Evolutionary conservation across 1,284 basidiomycete genomes (phyloP).

Genomic region (Kwoniella shivajii): DNA sequence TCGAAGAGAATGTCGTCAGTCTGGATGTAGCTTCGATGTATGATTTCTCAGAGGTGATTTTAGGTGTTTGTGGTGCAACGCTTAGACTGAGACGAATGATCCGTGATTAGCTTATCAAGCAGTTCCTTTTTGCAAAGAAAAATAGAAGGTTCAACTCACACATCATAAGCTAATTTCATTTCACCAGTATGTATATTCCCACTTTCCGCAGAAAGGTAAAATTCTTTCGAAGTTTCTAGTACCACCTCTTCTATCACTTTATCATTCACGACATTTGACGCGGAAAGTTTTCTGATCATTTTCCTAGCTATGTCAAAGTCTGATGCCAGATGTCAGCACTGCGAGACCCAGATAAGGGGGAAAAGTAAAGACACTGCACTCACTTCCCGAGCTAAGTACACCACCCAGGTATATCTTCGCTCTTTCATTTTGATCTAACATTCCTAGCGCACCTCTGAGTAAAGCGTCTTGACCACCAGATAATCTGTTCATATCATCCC

Average conservation of each 20-base stretch:
- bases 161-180: constrained; percentile 93
- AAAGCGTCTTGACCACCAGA: constrained; percentile 63
- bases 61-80: constrained; percentile 67
- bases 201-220: constrained; percentile 88
- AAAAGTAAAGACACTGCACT: constrained; percentile 54
- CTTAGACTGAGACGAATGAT: constrained; percentile 61
- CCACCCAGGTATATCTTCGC: constrained; percentile 79
- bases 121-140: neutral
- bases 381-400: constrained; percentile 78
- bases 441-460: constrained; percentile 73
- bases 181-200: constrained; percentile 89
- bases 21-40: constrained; percentile 86
- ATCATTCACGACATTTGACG: constrained; percentile 60
- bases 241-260: constrained; percentile 73
- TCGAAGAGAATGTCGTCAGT: constrained; percentile 70
- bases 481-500: constrained; percentile 86
- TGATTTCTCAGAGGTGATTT: constrained; percentile 71
- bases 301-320: constrained; percentile 75
- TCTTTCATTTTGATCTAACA: constrained; percentile 70
- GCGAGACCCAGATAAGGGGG: neutral
- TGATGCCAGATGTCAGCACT: too few relatives aligned
- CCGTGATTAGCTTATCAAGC: neutral
- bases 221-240: constrained; percentile 75
- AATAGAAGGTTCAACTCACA: constrained; percentile 60
- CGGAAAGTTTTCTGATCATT: constrained; percentile 63